These are phyloP conservation scores for Aspergillus pseudoterreus DNA, from an alignment of 2,329 filamentous ascomycete genomes.

Conservation along the genomic window DNA sequence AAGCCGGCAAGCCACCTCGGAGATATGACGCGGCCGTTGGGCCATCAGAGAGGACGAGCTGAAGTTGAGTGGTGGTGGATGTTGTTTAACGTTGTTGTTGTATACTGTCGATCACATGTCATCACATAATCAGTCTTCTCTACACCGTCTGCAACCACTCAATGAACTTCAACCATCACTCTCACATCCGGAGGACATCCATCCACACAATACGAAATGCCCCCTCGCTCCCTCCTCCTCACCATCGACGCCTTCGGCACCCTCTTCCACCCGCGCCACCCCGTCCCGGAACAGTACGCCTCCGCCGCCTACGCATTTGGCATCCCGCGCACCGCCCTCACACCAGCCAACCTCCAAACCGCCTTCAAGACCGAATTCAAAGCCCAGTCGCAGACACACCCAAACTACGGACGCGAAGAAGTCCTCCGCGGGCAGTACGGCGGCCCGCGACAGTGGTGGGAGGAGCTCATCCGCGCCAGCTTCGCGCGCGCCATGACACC, in stretches of 20 bases:
- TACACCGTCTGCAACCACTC: neutral
- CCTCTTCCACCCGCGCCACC: slow-evolving; percentile 39
- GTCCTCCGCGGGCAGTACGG: slow-evolving; percentile 33
- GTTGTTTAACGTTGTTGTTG: too few relatives aligned
- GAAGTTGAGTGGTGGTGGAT: too few relatives aligned
- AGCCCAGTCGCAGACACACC: slow-evolving; percentile 26
- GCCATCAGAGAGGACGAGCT: too few relatives aligned
- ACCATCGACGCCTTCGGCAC: slow-evolving; percentile 47
- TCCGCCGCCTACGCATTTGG: slow-evolving; percentile 35
- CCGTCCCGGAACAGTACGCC: slow-evolving; percentile 40
- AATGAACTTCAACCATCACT: neutral
- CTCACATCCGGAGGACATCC: neutral
- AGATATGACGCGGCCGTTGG: too few relatives aligned
- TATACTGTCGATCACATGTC: neutral
- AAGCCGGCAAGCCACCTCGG: too few relatives aligned
- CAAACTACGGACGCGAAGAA: slow-evolving; percentile 43
- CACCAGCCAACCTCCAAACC: slow-evolving; percentile 23
- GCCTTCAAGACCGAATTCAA: slow-evolving; percentile 38
- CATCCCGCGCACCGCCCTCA: slow-evolving; percentile 25
- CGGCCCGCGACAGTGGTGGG: slow-evolving; percentile 44
- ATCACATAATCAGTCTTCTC: neutral
- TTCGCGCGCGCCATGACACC: slow-evolving; percentile 27
- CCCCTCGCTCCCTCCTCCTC: slow-evolving; percentile 33
- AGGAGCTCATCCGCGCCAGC: slow-evolving; percentile 37
- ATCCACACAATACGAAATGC: neutral